Evolutionary conservation across 2,329 filamentous ascomycete genomes (phyloP), one percentile per base, ranked within the genome.

Genomic region (Hymenoscyphus occultus): DNA sequence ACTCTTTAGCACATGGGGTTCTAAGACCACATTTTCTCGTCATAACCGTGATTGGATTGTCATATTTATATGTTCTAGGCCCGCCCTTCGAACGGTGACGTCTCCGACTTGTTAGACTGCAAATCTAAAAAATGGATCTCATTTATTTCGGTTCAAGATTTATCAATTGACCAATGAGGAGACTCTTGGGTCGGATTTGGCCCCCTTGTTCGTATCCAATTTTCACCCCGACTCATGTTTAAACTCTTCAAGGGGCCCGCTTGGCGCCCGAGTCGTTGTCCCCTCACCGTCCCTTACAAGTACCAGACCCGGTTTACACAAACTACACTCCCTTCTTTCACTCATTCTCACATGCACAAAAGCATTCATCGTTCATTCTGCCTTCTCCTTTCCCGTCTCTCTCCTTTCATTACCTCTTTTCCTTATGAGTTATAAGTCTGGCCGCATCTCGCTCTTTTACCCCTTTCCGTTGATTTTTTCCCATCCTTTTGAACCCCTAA

Each of bases 361-460:
- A 13, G 48, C 48, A 28, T 28, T 13, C 19, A 12, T 54, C 35
- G 35, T 35, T 35, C 35, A 54, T 28, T 54, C 19, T 28, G 12
- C 19, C 48, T 13, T 54, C 19, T 51, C 19, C 19, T 9, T 54
- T 19, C 28, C 12, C 19, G 5, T 13, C 48, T 28, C 48, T 54
- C 22, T 28, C 48, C 19, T 22, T 22, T 54, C 48, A 22, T 54
- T 54, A 22, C 48, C 31, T 39, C 28, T 28, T 28, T 28, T 39
- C 31, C 32, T 58, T 14, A 12, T 39, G 35, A 35, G 35, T 22
- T 58, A 35, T 58, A 58, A 58, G n/a, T 58, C 31, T 12, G 31
- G 31, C 35, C 13, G 56, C 3, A 59, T 45, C 16, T 59, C 58
- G 40, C 58, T 59, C 58, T 39, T 42, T 42, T 39, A 19, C 35